Evolutionary conservation across 169 alveolate species (phyloP), one percentile per base, ranked within the genome.

Genomic region (Ichthyophthirius multifiliis): DNA sequence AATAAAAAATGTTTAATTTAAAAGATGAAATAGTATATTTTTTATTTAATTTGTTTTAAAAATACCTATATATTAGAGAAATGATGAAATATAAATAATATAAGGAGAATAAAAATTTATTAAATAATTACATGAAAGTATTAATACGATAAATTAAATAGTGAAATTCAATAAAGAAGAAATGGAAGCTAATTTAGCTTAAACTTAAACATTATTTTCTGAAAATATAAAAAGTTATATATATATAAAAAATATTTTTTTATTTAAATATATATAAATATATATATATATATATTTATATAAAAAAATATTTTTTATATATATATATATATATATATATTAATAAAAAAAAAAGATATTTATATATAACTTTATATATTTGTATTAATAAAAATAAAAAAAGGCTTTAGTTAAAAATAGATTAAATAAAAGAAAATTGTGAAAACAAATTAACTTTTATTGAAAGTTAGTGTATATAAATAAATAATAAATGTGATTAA

Each of bases 181-280:
- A 71, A 41, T 71, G 32, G 86, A 81, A 27, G 81, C 86, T 73
- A 81, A 81, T 71, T 47, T 71, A 27, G 86, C 86, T n/a, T 76
- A 81, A 1, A 71, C 86, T 23, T 39, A 81, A 73, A 81, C 86
- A 2, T n/a, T 81, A 10, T 76, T 81, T 46, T 47, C 86, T 12
- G 86, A 81, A 55, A 81, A 81, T 43, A 47, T 81, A 5, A 67
- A 55, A 55, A 47, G 76, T 41, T 45, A 41, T 9, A 16, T 18
- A 13, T n/a, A 0, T 45, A 45, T 45, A 6, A 12, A 12, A 6
- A 6, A 16, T 5, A n/a, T 5, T 12, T 46, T 20, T 1, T 46
- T 46, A 46, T 20, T 46, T 46, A 16, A 20, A 20, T 46, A 18
- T 18, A 18, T 5, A 12, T 46, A 20, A 4, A 20, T 46, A 2